Evolutionary conservation across 345 rosid species (phyloP), one percentile per base, ranked within the genome.

Genomic region (Populus ilicifolia): DNA sequence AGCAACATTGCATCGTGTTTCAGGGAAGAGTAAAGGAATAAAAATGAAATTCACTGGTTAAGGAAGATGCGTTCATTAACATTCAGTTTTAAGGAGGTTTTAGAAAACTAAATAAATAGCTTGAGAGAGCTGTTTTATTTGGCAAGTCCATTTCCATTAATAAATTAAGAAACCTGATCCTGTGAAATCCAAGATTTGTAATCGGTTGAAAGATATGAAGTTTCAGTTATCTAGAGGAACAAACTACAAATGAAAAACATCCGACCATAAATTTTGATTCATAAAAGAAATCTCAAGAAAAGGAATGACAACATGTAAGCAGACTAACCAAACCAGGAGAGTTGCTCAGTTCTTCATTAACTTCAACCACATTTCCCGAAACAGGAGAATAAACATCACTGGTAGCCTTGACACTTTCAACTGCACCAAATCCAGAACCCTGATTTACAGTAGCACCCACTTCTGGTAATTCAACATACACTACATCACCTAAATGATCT

Each of bases 321-420:
- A 80, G 30, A 87, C 98, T 91, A 75, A 93, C 99, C 89, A 91
- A 79, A 65, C 84, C 98, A 72, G 99, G 98, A 68, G 96, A 83
- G 44, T 25, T 68, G 12, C 17, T 86, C 41, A 96, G 91, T 61
- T 83, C 87, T 77, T 86, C 88, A 67, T 96, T 96, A 76, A 94
- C 89, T 80, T 89, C 93, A 72, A 91, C 78, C 39, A 96, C 97
- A 35, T 78, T 89, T 41, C 99, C 99, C 0, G 97, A 94, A 81
- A 96, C 87, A 21, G 99, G 99, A 73, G 97, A 92, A 78, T 89
- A 86, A 67, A 96, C 69, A 87, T 96, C 99, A 74, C 99, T 96
- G 13, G 97, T 91, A 61, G 99, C 99, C 90, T 96, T 96, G 67
- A 96, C 99, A 80, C 99, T 96, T 81, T 96, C 99, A 54, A 96